Percentiles rank a stretch among this genome's conserved stretches.
Evolutionary conservation across 805 yeast species (phyloP).

Genomic region (Cyberlindnera misumaiensis): DNA sequence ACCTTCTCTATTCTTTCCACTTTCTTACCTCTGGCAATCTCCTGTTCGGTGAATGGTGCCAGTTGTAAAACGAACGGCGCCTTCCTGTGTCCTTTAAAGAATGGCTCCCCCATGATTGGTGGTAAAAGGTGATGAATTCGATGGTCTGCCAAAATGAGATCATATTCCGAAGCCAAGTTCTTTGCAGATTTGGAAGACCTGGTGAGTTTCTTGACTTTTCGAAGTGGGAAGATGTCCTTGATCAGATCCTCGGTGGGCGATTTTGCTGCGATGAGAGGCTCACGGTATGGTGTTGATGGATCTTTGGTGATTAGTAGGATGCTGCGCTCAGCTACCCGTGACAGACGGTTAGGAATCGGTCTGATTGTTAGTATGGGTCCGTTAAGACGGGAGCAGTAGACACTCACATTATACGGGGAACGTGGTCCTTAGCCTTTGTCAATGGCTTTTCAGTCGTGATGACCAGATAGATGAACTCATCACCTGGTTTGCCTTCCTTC

Average conservation of each 20-base stretch:
- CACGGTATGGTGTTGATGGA: constrained; percentile 53
- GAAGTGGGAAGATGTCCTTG: constrained; percentile 14
- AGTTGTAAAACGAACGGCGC: constrained; percentile 64
- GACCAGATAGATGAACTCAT: constrained; percentile 26
- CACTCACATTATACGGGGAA: constrained; percentile 43
- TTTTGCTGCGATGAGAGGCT: constrained; percentile 31
- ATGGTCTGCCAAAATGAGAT: constrained; percentile 62
- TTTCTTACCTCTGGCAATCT: constrained; percentile 20
- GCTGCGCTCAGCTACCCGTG: constrained; percentile 40
- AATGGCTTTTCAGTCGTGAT: constrained; percentile 43
- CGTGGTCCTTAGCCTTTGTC: constrained; percentile 37
- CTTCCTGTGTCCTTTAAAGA: constrained; percentile 58
- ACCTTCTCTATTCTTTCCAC: constrained; percentile 49
- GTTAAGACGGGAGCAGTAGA: too few species aligned
- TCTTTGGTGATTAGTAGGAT: constrained; percentile 67
- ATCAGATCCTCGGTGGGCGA: constrained; percentile 16
- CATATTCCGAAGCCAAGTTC: constrained; percentile 53
- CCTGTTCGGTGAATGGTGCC: constrained; percentile 25
- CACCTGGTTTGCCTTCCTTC: constrained; percentile 7
- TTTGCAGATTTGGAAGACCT: constrained; percentile 33
- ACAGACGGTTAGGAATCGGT: constrained; percentile 48
- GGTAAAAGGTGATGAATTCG: constrained; percentile 59
- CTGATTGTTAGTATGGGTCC: constrained; percentile 9
- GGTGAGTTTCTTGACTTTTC: constrained; percentile 52
- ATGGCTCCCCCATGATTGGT: constrained; percentile 47